These are phyloP conservation scores for Globisporangium barbulae DNA, from an alignment of 352 stramenopile species.

Conservation along the genomic window DNA sequence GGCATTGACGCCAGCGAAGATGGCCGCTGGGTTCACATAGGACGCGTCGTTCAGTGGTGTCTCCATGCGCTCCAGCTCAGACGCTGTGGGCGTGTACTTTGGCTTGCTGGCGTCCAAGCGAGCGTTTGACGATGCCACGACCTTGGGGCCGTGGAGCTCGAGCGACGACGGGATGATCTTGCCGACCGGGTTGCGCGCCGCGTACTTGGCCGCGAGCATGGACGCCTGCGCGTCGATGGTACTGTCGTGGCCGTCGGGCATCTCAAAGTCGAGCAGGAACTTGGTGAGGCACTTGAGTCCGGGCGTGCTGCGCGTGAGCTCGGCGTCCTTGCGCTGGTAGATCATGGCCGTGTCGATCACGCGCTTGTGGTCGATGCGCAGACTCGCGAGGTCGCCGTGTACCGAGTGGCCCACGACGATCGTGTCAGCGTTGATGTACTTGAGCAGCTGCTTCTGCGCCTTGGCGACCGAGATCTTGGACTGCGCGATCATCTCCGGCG, in stretches of 20 bases:
- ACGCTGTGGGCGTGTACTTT: conserved; percentile 42
- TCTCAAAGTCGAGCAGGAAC: conserved; percentile 77
- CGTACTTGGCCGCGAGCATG: conserved; percentile 86
- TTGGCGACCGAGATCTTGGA: conserved; percentile 75
- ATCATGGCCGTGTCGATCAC: conserved; percentile 86
- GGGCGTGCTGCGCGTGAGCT: conserved; percentile 36
- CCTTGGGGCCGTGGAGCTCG: conserved; percentile 59
- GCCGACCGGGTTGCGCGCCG: conserved; percentile 45
- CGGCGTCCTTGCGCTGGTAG: conserved; percentile 54
- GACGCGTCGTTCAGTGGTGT: conserved; percentile 27
- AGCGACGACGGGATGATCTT: conserved; percentile 61
- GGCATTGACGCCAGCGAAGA: conserved; percentile 2
- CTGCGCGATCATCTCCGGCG: conserved; percentile 54
- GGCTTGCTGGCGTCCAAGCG: conserved; percentile 30
- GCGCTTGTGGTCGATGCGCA: conserved; percentile 71
- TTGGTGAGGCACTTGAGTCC: conserved; percentile 78
- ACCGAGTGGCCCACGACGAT: conserved; percentile 85
- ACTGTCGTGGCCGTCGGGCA: conserved; percentile 85
- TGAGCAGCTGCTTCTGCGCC: conserved; percentile 81
- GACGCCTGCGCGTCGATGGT: conserved; percentile 81
- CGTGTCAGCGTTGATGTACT: conserved; percentile 79
- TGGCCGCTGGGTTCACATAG: conserved; percentile 15
- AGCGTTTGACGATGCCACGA: neutral
- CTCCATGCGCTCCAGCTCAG: conserved; percentile 22
- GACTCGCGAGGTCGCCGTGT: conserved; percentile 63